Evolutionary conservation across 116 monocot species (phyloP), one percentile per base, ranked within the genome.

Genomic region (Dioscorea cayenensis): DNA sequence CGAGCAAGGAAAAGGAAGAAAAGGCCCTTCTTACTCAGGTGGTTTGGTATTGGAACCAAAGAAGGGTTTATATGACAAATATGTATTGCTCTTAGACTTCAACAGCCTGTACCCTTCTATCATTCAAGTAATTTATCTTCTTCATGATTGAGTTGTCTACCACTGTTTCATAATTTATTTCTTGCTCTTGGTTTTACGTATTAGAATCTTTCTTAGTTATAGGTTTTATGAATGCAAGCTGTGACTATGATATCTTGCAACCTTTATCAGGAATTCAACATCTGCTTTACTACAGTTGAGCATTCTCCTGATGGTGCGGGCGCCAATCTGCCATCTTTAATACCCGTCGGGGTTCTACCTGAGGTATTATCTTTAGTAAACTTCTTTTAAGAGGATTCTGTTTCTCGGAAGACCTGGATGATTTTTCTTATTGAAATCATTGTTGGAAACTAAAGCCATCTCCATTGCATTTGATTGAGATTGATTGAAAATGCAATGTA

Each of bases 91-190:
- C 20, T 81, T 97, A 32, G 97, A 97, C 72, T 97, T 97, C 72
- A 97, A 97, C 68, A 97, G 97, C 36, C 88, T 97, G 66, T 97
- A 97, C 51, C 97, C 97, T 79, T 97, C 97, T 61, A 97, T 97
- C 48, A 97, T 97, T 77, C 97, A 90, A 90, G 97, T 96, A 78
- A 12, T 71, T 22, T 49, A 9, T 16, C 28, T 51, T 52, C 2
- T 52, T 21, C 2, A 69, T 51, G 49, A 10, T 0, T 6, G 20
- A 3, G 19, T 22, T 9, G 48, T 19, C n/a, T 55, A 55, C 3
- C 8, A 55, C 52, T 14, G 52, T 55, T 55, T 17, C 7, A 17
- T 55, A 14, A 14, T 14, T 3, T 19, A 43, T 55, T 51, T 12
- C 0, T 55, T 55, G 19, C 3, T 14, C 16, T 55, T 55, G 16